These are phyloP conservation scores for Helotiales sp. DNA, from an alignment of 2,329 filamentous ascomycete species.

Conservation along the genomic window DNA sequence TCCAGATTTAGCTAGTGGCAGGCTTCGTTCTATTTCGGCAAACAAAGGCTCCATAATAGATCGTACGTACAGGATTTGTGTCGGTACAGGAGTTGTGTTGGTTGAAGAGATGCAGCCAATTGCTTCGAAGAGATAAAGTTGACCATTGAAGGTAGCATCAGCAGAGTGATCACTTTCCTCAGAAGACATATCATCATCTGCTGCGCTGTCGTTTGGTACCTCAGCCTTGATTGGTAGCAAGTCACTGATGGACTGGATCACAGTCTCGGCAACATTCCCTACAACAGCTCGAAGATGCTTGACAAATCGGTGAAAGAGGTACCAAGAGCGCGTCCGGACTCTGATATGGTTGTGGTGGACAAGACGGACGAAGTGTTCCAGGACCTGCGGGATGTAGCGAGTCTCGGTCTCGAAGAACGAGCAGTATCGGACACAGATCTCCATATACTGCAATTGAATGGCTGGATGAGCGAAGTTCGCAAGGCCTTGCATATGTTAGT, in stretches of 20 bases:
- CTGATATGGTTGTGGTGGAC: slow-evolving; percentile 87
- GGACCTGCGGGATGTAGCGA: slow-evolving; percentile 77
- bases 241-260: slow-evolving; percentile 88
- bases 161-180: slow-evolving; percentile 87
- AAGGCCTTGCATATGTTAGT: slow-evolving; percentile 60
- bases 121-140: slow-evolving; percentile 92
- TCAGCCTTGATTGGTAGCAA: slow-evolving; percentile 90
- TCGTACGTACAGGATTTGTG: slow-evolving; percentile 83
- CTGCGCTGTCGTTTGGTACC: slow-evolving; percentile 70
- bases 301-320: slow-evolving; percentile 89
- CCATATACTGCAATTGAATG: slow-evolving; percentile 95
- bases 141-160: slow-evolving; percentile 88
- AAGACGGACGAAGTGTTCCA: slow-evolving; percentile 88
- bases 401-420: slow-evolving; percentile 87
- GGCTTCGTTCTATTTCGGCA: slow-evolving; percentile 79
- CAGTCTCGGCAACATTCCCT: slow-evolving; percentile 84
- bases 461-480: slow-evolving; percentile 85
- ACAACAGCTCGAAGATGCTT: slow-evolving; percentile 84
- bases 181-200: slow-evolving; percentile 91
- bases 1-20: slow-evolving; percentile 73
- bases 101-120: slow-evolving; percentile 91
- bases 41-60: slow-evolving; percentile 90
- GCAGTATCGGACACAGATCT: slow-evolving; percentile 93
- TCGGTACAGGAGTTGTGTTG: slow-evolving; percentile 71
- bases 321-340: slow-evolving; percentile 92